Evolutionary conservation across 306 rosid species (phyloP), one percentile per base, ranked within the genome.

Genomic region (Erythrophleum fordii): DNA sequence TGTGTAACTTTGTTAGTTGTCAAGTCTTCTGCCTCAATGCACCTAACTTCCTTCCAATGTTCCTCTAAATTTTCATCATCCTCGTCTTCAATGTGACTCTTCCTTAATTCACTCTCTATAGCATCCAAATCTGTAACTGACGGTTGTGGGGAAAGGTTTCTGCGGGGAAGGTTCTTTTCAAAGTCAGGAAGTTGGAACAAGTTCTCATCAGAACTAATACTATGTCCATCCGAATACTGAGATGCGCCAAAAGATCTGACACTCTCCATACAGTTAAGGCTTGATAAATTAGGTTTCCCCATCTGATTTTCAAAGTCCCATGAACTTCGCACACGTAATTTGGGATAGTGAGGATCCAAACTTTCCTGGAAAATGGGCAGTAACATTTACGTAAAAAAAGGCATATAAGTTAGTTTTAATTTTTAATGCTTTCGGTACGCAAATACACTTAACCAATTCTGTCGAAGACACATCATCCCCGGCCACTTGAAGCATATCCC

Each of bases 21-120:
- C 17, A 81, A 29, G 53, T 88, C 91, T 76, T 88, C 97, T 73
- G 80, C 82, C 86, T 88, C 98, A 85, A 90, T 87, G 87, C 97
- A 93, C 69, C 90, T 88, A 77, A 88, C 97, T 80, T 92, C 99
- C 89, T 82, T 92, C 85, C 96, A 91, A 71, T 65, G 71, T 22
- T 88, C 94, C 68, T 87, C 94, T 28, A 67, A 78, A 69, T 66
- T 82, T 69, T 65, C 86, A 65, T 85, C 89, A 69, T 76, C 69
- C 73, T 88, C 89, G 77, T 87, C 93, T 84, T 89, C 88, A 79
- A 66, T 64, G 65, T 84, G 86, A 74, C 82, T 88, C 66, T 44
- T 80, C 69, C 82, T 69, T 53, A 78, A 39, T 84, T 88, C 85
- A 62, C 71, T 83, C 5, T 80, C 84, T 69, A 53, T 66, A 78